These are phyloP conservation scores for Prunus yedoensis DNA, from an alignment of 331 rosid genomes.

Conservation along the genomic window DNA sequence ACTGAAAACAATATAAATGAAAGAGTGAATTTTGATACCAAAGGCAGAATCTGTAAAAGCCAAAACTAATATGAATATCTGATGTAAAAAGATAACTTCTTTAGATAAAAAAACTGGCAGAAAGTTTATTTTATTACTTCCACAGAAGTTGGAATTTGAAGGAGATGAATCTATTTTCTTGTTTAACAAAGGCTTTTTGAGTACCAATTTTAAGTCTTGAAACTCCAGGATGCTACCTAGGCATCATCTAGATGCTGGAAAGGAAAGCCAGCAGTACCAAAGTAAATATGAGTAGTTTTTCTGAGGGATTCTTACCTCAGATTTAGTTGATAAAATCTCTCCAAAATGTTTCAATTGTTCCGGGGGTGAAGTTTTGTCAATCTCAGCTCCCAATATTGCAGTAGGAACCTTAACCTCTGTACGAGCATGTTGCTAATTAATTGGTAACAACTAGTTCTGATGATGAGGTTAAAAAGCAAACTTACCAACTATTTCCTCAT, in stretches of 20 bases:
- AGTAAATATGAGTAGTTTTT: neutral
- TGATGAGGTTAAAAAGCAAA: neutral
- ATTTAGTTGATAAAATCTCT: slow-evolving; percentile 36
- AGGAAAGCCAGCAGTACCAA: no score
- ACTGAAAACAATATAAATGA: slow-evolving; percentile 26
- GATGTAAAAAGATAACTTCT: neutral
- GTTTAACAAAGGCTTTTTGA: no score
- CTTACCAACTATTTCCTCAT: slow-evolving; percentile 35
- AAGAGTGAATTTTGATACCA: neutral
- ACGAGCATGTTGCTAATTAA: neutral
- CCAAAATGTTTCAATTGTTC: slow-evolving; percentile 41
- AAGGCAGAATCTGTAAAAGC: neutral
- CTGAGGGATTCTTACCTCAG: slow-evolving; percentile 36
- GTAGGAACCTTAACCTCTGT: slow-evolving; percentile 47
- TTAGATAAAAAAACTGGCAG: neutral
- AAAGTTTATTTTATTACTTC: no score
- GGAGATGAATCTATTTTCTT: no score
- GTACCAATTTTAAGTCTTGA: no score
- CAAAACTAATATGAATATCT: neutral
- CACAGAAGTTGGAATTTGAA: no score
- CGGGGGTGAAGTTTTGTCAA: slow-evolving; percentile 31
- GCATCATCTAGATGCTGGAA: no score
- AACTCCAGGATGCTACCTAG: no score
- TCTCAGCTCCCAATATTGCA: slow-evolving; percentile 56
- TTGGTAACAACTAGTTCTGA: neutral